Conservation (phyloP, 805 yeast species). For the Wickerhamiella spandovensis region DNA sequence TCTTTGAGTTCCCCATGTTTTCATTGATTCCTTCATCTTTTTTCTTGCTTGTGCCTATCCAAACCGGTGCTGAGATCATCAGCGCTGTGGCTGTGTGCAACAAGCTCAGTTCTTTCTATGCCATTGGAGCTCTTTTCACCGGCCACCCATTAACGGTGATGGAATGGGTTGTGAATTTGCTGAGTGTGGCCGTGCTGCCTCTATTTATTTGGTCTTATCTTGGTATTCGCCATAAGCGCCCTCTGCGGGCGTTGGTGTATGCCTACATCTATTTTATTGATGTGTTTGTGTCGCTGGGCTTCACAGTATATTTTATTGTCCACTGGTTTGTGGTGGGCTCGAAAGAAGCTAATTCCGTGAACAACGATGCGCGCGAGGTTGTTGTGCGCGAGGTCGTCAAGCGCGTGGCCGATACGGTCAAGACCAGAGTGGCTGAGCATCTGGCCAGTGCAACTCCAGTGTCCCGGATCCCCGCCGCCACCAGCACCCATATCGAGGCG, state of each 20-base stretch:
- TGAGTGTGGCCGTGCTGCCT: conserved; percentile 50
- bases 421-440: background rate
- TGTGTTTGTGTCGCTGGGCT: conserved; percentile 50
- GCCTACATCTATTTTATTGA: conserved; percentile 53
- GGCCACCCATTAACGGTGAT: conserved; percentile 69
- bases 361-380: conserved; percentile 7
- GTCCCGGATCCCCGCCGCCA: background rate
- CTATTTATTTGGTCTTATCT: conserved; percentile 48
- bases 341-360: conserved; percentile 15
- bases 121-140: conserved; percentile 71
- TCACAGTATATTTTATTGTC: conserved; percentile 59
- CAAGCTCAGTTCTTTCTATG: conserved; percentile 82
- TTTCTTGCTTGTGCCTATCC: conserved; percentile 61
- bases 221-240: conserved; percentile 39
- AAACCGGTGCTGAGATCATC: conserved; percentile 74
- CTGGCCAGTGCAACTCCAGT: background rate
- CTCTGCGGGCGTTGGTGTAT: conserved; percentile 49
- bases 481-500: background rate
- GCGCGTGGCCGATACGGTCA: background rate
- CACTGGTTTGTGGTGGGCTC: conserved; percentile 48
- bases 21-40: conserved; percentile 35
- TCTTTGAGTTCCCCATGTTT: background rate
- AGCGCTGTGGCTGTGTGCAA: conserved; percentile 66
- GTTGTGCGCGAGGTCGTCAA: background rate
- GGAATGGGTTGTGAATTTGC: conserved; percentile 69